phyloP scores from a whole-genome alignment of 2,329 filamentous ascomycete species.

The Colletotrichum sp. region DNA sequence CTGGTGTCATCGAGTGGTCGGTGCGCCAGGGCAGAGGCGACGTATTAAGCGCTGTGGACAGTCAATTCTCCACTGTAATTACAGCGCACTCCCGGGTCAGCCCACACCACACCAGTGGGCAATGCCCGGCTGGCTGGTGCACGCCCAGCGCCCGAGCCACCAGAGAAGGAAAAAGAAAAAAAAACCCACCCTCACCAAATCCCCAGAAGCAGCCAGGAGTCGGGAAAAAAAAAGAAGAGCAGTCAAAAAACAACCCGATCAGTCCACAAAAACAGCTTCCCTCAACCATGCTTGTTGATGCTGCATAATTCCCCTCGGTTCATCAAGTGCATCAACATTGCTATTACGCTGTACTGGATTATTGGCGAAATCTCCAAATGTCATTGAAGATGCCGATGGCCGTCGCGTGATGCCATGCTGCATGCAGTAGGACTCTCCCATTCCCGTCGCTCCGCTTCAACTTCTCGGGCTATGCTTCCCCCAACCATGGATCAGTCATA shows the following conservation, averaged over 20 bases:
- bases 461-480: too few relatives aligned
- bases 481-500: background rate
- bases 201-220: too few relatives aligned
- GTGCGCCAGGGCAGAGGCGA: background rate
- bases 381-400: background rate
- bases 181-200: too few relatives aligned
- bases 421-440: too few relatives aligned
- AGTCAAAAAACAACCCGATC: background rate
- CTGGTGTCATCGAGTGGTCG: background rate
- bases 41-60: background rate
- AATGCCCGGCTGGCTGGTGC: background rate
- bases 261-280: too few relatives aligned
- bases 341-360: background rate
- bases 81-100: background rate
- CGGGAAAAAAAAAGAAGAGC: background rate
- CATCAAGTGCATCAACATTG: background rate
- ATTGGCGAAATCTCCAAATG: background rate
- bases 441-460: too few relatives aligned
- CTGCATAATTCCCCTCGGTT: background rate
- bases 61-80: background rate
- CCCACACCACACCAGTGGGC: background rate
- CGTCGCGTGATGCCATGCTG: background rate
- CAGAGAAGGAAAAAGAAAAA: too few relatives aligned
- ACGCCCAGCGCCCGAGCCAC: background rate
- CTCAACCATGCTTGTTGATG: background rate